Percentiles rank a stretch among this genome's conserved stretches.
Conservation (phyloP, 139 green algal species). For the Chlorella sp. region DNA sequence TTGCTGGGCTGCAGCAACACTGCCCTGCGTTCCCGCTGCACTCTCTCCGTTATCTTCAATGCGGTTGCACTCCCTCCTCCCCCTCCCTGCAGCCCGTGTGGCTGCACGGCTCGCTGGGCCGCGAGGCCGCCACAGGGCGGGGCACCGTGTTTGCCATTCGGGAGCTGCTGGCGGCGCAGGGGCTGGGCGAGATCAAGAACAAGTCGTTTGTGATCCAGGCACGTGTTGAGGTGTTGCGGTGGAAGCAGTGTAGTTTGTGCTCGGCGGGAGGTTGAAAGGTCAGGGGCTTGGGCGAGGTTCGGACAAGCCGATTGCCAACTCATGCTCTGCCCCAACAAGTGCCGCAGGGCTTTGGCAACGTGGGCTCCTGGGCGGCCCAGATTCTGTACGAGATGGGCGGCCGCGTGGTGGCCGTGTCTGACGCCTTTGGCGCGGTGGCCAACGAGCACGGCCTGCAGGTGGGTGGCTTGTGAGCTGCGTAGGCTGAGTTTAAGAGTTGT, state of each 20-base stretch:
- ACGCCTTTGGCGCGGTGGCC: slow-evolving; percentile 74
- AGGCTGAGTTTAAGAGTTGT: too few relatives aligned
- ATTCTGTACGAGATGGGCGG: slow-evolving; percentile 80
- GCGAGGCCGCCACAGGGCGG: slow-evolving; percentile 87
- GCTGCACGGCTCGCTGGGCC: slow-evolving; percentile 87
- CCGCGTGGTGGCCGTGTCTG: slow-evolving; percentile 83
- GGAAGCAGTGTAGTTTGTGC: too few relatives aligned
- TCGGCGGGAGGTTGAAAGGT: too few relatives aligned
- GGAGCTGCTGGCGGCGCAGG: slow-evolving; percentile 59
- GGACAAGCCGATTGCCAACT: too few relatives aligned
- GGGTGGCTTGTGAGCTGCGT: too few relatives aligned
- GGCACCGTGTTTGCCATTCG: slow-evolving; percentile 87
- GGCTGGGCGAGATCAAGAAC: slow-evolving; percentile 57
- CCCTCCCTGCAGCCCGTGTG: slow-evolving; percentile 73
- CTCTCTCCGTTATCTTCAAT: too few relatives aligned
- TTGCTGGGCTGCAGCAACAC: neutral
- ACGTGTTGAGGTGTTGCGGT: neutral
- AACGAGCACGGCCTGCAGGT: slow-evolving; percentile 80
- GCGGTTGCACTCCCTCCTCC: neutral
- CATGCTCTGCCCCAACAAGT: too few relatives aligned
- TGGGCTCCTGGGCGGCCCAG: slow-evolving; percentile 72
- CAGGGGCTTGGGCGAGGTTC: too few relatives aligned
- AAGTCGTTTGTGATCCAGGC: slow-evolving; percentile 90
- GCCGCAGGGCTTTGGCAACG: slow-evolving; percentile 94
- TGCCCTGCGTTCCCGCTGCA: neutral